phyloP scores from a whole-genome alignment of 352 stramenopile genomes.

The Pythium phragmitis region DNA sequence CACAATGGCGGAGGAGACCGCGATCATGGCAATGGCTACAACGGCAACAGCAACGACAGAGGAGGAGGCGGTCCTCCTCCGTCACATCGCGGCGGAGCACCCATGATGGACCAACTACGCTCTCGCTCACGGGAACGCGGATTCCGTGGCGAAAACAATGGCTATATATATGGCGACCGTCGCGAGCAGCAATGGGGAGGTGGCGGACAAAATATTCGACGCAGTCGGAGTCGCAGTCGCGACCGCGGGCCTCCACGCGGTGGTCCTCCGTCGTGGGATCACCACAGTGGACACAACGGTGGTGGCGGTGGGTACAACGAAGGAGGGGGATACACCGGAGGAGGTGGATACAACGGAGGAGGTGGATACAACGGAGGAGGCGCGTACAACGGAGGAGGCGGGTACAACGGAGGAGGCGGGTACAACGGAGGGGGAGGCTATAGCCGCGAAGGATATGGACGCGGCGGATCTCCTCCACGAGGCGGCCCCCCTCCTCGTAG shows the following conservation, averaged over 20 bases:
- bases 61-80: constrained; percentile 7
- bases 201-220: neutral
- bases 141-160: constrained; percentile 10
- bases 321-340: neutral
- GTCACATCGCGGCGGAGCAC: constrained; percentile 7
- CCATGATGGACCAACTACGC: constrained; percentile 23
- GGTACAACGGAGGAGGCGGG: neutral
- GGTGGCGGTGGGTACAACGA: constrained; percentile 13
- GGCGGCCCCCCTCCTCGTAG: constrained; percentile 3
- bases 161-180: constrained; percentile 5
- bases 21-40: constrained; percentile 6
- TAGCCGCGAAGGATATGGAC: constrained; percentile 4
- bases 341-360: constrained; percentile 3
- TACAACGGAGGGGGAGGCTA: neutral
- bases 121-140: constrained; percentile 35
- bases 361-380: neutral
- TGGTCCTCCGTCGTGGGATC: constrained; percentile 5
- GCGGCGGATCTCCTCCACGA: constrained; percentile 10
- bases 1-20: constrained; percentile 18
- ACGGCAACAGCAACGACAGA: constrained; percentile 1
- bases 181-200: constrained; percentile 15
- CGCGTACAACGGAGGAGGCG: neutral
- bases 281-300: constrained; percentile 8
- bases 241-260: constrained; percentile 11
- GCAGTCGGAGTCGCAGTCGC: constrained; percentile 23